Conservation (phyloP, 352 stramenopile genomes). For the Globisporangium splendens region DNA sequence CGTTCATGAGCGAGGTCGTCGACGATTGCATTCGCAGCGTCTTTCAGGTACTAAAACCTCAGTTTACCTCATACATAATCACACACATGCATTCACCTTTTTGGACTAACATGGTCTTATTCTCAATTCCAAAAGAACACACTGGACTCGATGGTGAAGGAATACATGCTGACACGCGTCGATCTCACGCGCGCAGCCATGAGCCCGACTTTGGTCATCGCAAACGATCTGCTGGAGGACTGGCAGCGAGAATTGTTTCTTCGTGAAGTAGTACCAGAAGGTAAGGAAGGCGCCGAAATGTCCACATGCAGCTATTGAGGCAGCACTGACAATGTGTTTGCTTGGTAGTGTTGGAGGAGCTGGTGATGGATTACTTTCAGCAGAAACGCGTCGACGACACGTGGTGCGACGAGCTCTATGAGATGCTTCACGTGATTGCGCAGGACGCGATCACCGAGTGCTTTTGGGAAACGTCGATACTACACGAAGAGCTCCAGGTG, state of each 20-base stretch:
- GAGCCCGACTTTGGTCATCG: constrained; percentile 14
- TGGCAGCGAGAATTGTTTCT: constrained; percentile 27
- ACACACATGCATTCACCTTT: not conserved
- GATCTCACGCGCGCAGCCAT: constrained; percentile 32
- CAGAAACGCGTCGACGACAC: constrained; percentile 3
- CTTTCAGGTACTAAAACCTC: constrained; percentile 20
- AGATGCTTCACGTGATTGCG: not conserved
- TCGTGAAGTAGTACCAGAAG: constrained; percentile 30
- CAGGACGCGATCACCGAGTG: constrained; percentile 1
- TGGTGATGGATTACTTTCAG: constrained; percentile 6
- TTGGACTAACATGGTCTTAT: too few species aligned
- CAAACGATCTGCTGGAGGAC: constrained; percentile 32
- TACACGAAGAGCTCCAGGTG: not conserved
- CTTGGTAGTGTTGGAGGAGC: not conserved
- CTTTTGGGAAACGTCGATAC: not conserved
- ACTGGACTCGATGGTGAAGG: constrained; percentile 31
- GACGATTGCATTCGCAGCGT: constrained; percentile 22
- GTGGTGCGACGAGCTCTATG: constrained; percentile 4
- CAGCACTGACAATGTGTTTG: not conserved
- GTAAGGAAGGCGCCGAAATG: constrained; percentile 7
- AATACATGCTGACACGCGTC: constrained; percentile 27
- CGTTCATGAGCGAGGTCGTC: constrained; percentile 18
- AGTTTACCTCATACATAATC: not conserved
- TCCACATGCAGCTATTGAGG: not conserved
- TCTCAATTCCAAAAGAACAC: constrained; percentile 7